Evolutionary conservation across 75 land plant species (phyloP).

Genomic region (Pseudotsuga menziesii): DNA sequence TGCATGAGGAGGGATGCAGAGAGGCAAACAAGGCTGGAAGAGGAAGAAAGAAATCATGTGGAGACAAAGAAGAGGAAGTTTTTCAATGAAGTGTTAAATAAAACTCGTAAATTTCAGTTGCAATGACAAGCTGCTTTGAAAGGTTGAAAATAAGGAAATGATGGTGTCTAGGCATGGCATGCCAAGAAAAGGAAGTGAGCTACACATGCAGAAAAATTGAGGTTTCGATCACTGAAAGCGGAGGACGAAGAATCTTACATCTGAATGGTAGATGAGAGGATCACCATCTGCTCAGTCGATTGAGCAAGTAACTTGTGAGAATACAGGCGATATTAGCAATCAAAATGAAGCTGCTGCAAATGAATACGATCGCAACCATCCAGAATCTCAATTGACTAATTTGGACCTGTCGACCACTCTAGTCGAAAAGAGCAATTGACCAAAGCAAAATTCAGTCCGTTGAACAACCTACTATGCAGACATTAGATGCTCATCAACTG

Average conservation of each 20-base stretch:
- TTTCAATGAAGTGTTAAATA: slow-evolving; percentile 80
- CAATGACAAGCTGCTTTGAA: slow-evolving; percentile 66
- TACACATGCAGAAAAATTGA: slow-evolving; percentile 77
- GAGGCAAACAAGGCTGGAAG: slow-evolving; percentile 84
- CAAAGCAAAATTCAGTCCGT: too few relatives aligned
- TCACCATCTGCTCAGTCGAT: too few relatives aligned
- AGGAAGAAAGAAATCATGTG: slow-evolving; percentile 71
- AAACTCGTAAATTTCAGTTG: slow-evolving; percentile 70
- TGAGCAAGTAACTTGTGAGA: too few relatives aligned
- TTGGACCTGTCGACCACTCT: too few relatives aligned
- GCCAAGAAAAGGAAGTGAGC: slow-evolving; percentile 87
- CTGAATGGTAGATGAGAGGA: slow-evolving; percentile 97
- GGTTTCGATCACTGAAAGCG: slow-evolving; percentile 90
- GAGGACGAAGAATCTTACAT: slow-evolving; percentile 99
- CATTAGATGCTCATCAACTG: too few relatives aligned
- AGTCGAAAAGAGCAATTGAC: too few relatives aligned
- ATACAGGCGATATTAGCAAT: too few relatives aligned
- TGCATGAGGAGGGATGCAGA: slow-evolving; percentile 88
- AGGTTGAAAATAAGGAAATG: slow-evolving; percentile 87
- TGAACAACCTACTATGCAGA: too few relatives aligned
- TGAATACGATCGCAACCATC: too few relatives aligned
- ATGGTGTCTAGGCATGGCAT: slow-evolving; percentile 95
- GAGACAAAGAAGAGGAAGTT: slow-evolving; percentile 85
- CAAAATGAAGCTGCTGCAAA: too few relatives aligned
- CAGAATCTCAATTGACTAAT: too few relatives aligned